phyloP scores from a whole-genome alignment of 176 grass and related monocot genomes.

The Rhynchospora pubera region DNA sequence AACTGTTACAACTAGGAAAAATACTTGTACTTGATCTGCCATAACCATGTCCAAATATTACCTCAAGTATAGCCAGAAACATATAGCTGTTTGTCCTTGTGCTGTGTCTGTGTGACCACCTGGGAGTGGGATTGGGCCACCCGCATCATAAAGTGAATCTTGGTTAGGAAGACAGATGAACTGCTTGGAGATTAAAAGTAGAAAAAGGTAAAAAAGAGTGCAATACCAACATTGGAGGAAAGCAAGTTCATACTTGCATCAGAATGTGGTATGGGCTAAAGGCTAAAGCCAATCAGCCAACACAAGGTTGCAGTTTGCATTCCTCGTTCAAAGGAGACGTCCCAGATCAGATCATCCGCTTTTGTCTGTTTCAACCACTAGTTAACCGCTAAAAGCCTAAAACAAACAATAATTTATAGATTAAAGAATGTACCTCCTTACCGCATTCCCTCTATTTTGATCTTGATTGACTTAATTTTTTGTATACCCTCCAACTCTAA shows the following conservation, averaged over 20 bases:
- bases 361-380: neutral
- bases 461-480: no score
- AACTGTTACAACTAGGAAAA: no score
- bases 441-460: no score
- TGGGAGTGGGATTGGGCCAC: neutral
- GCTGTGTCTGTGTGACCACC: no score
- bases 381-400: neutral
- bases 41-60: no score
- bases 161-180: neutral
- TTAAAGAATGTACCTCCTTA: no score
- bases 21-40: no score
- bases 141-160: neutral
- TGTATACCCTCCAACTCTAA: no score
- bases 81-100: neutral
- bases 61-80: neutral
- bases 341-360: neutral
- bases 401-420: no score
- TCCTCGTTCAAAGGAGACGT: neutral
- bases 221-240: neutral
- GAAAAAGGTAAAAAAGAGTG: neutral
- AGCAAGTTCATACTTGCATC: neutral
- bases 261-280: neutral
- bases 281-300: neutral
- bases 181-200: neutral
- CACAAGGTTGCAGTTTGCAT: conserved; percentile 2